A percentile compares a stretch with the other conserved stretches of the same genome.
Evolutionary conservation across 441 rosid species (phyloP).

Genomic region (Theobroma grandiflorum): DNA sequence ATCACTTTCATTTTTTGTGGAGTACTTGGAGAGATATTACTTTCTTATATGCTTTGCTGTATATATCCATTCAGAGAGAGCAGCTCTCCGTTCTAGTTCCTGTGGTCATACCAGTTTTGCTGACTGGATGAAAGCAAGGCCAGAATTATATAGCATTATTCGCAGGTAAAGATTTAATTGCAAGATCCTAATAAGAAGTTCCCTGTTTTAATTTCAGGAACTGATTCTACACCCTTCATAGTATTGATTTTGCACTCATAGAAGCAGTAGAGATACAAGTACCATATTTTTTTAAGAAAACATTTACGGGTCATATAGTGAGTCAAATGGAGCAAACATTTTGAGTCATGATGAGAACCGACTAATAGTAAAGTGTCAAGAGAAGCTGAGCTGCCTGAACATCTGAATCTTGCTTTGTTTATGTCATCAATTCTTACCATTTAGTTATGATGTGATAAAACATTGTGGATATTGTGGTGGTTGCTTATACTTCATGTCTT

Average conservation of each 20-base stretch:
- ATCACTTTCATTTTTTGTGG: conserved; percentile 92
- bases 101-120: conserved; percentile 83
- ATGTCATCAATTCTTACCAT: background rate
- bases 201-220: conserved; percentile 17
- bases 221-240: conserved; percentile 4
- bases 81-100: conserved; percentile 80
- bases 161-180: conserved; percentile 69
- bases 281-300: background rate
- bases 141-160: conserved; percentile 96
- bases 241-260: background rate
- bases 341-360: conserved; percentile 10
- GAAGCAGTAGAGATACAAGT: background rate
- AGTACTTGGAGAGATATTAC: conserved; percentile 99
- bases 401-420: conserved; percentile 13
- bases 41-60: conserved; percentile 99
- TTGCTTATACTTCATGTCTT: conserved; percentile 28
- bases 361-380: background rate
- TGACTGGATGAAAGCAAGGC: conserved; percentile 99
- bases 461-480: background rate
- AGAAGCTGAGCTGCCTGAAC: background rate
- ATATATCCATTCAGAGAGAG: conserved; percentile 93
- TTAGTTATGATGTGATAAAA: background rate
- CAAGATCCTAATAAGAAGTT: conserved; percentile 1
- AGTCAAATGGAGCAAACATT: conserved; percentile 10
- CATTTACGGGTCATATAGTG: background rate